Conservation (phyloP, 2,329 filamentous ascomycete genomes). For the Trichophyton benhamiae region DNA sequence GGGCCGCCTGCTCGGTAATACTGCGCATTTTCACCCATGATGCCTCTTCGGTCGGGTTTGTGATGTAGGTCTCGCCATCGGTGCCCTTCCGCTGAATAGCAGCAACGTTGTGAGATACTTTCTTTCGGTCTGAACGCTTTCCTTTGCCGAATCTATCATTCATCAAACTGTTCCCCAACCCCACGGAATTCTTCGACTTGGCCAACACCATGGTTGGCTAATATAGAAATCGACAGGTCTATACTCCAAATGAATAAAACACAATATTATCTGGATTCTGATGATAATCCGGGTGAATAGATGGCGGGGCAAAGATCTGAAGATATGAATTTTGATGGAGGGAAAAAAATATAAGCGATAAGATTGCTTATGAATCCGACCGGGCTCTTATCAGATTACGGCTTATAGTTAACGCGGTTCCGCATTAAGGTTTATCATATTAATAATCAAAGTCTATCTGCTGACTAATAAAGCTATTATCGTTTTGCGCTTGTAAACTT, state of each 20-base stretch:
- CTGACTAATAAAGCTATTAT: no score
- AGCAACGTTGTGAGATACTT: conserved; percentile 44
- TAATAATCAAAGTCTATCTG: no score
- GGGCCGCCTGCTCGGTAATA: conserved; percentile 88
- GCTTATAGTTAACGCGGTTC: no score
- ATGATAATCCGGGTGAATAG: neutral
- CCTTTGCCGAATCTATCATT: conserved; percentile 95
- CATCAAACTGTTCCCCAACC: conserved; percentile 95
- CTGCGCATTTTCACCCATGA: conserved; percentile 99
- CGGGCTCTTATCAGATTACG: neutral
- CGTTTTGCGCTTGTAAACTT: no score
- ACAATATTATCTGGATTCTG: neutral
- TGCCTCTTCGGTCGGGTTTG: conserved; percentile 79
- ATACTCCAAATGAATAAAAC: neutral
- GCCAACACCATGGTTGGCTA: conserved; percentile 53
- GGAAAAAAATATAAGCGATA: neutral
- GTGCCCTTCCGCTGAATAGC: conserved; percentile 60
- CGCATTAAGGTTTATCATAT: no score
- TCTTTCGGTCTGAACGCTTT: conserved; percentile 72
- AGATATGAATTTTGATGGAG: neutral
- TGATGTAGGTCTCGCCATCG: conserved; percentile 80
- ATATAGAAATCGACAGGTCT: neutral
- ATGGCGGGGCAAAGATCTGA: neutral
- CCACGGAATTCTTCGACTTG: conserved; percentile 91
- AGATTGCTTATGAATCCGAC: neutral